phyloP scores from a whole-genome alignment of 768 basidiomycete species.

The Psilocybe subaeruginosa region DNA sequence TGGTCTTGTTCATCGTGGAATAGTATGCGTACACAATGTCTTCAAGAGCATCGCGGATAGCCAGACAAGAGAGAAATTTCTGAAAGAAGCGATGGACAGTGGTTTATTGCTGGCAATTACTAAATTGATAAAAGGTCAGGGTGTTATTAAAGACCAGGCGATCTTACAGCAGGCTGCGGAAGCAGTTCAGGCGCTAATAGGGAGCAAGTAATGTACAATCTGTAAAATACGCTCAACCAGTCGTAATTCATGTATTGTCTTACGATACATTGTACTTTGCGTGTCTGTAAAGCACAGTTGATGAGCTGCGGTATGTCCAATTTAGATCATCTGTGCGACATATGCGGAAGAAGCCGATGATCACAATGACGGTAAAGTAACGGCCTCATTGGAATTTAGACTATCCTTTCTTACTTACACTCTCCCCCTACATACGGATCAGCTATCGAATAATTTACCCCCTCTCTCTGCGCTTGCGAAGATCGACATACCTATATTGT shows the following conservation, averaged over 20 bases:
- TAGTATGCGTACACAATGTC: slow-evolving; percentile 75
- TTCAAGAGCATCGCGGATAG: slow-evolving; percentile 45
- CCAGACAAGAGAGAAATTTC: slow-evolving; percentile 18
- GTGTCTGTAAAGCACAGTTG: not conserved
- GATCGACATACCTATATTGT: not conserved
- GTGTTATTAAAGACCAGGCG: slow-evolving; percentile 18
- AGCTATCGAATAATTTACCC: not conserved
- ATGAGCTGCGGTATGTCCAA: not conserved
- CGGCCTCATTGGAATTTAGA: slow-evolving; percentile 2
- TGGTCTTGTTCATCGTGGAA: slow-evolving; percentile 77
- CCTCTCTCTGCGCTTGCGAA: not conserved
- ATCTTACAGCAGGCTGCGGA: slow-evolving; percentile 22
- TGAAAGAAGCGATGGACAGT: slow-evolving; percentile 51
- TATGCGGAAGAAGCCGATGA: slow-evolving; percentile 20
- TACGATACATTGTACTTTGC: not conserved
- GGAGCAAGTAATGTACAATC: not conserved
- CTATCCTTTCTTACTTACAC: slow-evolving; percentile 1
- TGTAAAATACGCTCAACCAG: not conserved
- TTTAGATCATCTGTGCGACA: slow-evolving; percentile 1
- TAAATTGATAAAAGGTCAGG: slow-evolving; percentile 21
- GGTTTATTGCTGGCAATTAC: slow-evolving; percentile 58
- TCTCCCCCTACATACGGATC: not conserved
- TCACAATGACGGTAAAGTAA: slow-evolving; percentile 10
- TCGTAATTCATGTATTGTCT: not conserved
- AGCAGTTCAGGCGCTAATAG: slow-evolving; percentile 16